Conservation (phyloP, 225 moss, liverwort and hornwort species). For the Bryum argenteum region DNA sequence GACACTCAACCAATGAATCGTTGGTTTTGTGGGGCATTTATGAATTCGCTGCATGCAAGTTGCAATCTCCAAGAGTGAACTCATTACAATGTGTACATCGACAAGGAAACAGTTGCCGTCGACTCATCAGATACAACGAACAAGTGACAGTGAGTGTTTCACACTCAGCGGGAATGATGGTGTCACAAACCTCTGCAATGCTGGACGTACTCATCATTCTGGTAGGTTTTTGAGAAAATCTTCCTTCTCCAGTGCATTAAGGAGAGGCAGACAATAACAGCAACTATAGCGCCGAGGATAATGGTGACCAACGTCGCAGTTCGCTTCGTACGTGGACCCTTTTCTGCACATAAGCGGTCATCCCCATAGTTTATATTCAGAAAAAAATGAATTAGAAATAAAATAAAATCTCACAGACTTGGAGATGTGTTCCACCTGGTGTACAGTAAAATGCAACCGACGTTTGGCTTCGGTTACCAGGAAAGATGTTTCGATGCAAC, state of each 20-base stretch:
- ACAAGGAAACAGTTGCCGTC: neutral
- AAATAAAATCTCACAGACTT: neutral
- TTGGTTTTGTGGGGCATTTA: neutral
- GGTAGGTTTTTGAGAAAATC: constrained; percentile 30
- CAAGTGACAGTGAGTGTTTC: neutral
- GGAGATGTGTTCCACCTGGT: neutral
- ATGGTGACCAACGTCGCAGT: constrained; percentile 30
- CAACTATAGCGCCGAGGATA: constrained; percentile 18
- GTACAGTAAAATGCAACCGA: too few relatives aligned
- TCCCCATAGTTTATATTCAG: neutral
- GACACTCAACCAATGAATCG: neutral
- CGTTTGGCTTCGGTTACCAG: too few relatives aligned
- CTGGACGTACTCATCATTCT: constrained; percentile 29
- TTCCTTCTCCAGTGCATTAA: constrained; percentile 40
- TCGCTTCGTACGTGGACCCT: constrained; percentile 15
- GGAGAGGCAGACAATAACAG: constrained; percentile 35
- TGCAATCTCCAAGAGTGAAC: neutral
- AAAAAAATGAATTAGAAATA: neutral
- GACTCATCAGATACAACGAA: neutral
- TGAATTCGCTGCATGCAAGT: neutral
- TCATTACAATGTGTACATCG: neutral
- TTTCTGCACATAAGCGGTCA: constrained; percentile 21
- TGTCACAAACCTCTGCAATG: constrained; percentile 35
- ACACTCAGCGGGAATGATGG: neutral
- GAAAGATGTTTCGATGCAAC: too few relatives aligned